Evolutionary conservation across 1,139 yeast species (phyloP), one percentile per base, ranked within the genome.

Genomic region (Ogataea hybrid): DNA sequence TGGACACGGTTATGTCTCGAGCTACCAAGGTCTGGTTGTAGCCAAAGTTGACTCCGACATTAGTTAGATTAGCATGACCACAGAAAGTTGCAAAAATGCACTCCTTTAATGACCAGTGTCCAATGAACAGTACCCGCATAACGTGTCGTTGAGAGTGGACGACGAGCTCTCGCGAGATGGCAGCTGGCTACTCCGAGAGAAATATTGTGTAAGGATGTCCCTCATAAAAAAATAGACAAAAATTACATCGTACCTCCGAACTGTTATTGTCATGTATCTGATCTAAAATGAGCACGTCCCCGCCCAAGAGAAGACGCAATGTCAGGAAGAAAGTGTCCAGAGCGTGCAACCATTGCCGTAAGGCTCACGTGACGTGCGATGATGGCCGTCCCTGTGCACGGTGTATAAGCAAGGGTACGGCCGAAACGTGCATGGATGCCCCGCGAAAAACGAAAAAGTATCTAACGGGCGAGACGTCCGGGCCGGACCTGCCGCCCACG

Each of bases 281-380:
- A 14, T 15, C 16, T 15, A 16, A 23, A 23, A 32, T 32, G 35
- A 32, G 28, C 28, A 23, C 28, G 11, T 15, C 27, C 5, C 25
- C 28, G 17, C 35, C 41, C 16, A 37, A 30, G 23, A 37, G 41
- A 28, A 48, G 64, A 25, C 64, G 79, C 27, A 45, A 45, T 2
- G 56, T 54, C 5, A 44, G 44, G 11, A 64, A 69, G 45, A 87
- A 87, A 59, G 88, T 90, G 0, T 71, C 81, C 7, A 69, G 94
- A 45, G 96, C 97, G 11, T 89, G 97, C 56, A 77, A 78, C 33
- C 92, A 87, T 63, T 89, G 97, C 59, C 88, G 88, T 48, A 75
- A 79, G 54, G 84, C 94, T 2, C 97, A 89, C 62, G 78, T 88
- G 71, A 84, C 96, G 0, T 89, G 97, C 61, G 96, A 87, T 53